phyloP scores from a whole-genome alignment of 768 basidiomycete genomes.

The Boletus reticulatus region DNA sequence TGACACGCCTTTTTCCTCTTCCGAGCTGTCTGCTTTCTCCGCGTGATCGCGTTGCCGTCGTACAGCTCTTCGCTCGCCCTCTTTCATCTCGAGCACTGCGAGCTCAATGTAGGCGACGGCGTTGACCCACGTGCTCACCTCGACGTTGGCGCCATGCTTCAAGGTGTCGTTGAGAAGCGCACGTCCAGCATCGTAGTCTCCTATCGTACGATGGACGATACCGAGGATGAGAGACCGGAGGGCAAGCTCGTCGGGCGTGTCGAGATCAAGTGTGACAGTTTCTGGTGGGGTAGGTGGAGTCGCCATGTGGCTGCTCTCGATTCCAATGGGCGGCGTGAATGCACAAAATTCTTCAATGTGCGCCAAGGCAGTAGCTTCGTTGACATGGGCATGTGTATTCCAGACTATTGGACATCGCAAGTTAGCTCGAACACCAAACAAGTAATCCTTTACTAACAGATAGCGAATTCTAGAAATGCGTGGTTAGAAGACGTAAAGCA shows the following conservation, averaged over 20 bases:
- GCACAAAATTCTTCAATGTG: conserved; percentile 56
- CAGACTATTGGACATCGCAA: conserved; percentile 49
- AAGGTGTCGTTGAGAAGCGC: conserved; percentile 52
- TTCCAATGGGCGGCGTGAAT: conserved; percentile 45
- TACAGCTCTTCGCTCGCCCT: conserved; percentile 41
- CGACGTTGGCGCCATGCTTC: conserved; percentile 36
- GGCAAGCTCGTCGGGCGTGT: conserved; percentile 70
- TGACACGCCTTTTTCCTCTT: conserved; percentile 4
- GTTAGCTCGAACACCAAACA: conserved; percentile 1
- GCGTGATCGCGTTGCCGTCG: conserved; percentile 22
- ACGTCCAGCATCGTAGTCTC: conserved; percentile 44
- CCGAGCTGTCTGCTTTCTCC: conserved; percentile 1
- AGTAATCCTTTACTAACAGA: conserved; percentile 48
- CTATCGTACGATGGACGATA: conserved; percentile 57
- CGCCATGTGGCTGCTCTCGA: conserved; percentile 13
- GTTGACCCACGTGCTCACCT: conserved; percentile 65
- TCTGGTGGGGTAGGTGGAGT: background rate
- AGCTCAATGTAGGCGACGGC: conserved; percentile 69
- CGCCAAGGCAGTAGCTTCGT: conserved; percentile 47
- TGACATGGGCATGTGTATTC: conserved; percentile 69
- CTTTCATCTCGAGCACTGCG: conserved; percentile 67
- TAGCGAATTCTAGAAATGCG: conserved; percentile 51
- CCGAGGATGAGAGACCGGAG: conserved; percentile 69
- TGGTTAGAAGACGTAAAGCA: background rate
- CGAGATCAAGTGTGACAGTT: conserved; percentile 41